Percentiles rank a stretch among this genome's conserved stretches.
These are phyloP conservation scores for Prorocentrum cordatum DNA, from an alignment of 169 alveolate species.

Conservation along the genomic window DNA sequence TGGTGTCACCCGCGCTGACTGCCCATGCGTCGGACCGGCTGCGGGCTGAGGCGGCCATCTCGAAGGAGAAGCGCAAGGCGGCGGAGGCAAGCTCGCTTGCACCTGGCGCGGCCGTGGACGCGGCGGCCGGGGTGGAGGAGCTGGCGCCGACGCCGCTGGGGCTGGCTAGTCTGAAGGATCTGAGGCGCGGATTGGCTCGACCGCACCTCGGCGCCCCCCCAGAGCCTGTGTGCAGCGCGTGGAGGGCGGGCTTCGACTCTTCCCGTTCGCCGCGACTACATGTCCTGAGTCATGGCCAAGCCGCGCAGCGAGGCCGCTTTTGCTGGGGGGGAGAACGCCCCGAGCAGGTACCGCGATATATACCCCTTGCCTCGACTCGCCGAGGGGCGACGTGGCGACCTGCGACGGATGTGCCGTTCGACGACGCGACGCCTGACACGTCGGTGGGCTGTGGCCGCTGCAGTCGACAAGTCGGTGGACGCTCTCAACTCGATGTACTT, in stretches of 20 bases:
- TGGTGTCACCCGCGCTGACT: not conserved
- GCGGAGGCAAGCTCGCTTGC: not conserved
- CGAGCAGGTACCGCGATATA: not conserved
- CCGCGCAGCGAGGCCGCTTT: not conserved
- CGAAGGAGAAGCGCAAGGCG: slow-evolving; percentile 1
- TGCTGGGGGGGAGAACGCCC: not conserved
- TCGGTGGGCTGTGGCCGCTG: not conserved
- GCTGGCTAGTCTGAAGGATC: not conserved
- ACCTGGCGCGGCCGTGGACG: too few relatives aligned
- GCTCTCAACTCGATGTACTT: not conserved
- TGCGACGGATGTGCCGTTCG: not conserved
- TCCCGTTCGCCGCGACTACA: too few relatives aligned
- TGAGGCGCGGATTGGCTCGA: too few relatives aligned
- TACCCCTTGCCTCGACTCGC: not conserved
- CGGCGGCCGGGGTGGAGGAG: too few relatives aligned
- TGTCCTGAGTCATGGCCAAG: too few relatives aligned
- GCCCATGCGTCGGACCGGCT: not conserved
- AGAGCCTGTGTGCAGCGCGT: too few relatives aligned
- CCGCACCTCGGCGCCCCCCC: too few relatives aligned
- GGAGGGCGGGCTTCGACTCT: too few relatives aligned
- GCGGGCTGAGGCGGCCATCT: not conserved
- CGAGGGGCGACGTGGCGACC: too few relatives aligned
- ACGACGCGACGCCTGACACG: not conserved
- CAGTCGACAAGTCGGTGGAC: not conserved
- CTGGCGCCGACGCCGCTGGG: too few relatives aligned